These are phyloP conservation scores for Clarireedia hainanense DNA, from an alignment of 2,329 filamentous ascomycete genomes.

Conservation along the genomic window DNA sequence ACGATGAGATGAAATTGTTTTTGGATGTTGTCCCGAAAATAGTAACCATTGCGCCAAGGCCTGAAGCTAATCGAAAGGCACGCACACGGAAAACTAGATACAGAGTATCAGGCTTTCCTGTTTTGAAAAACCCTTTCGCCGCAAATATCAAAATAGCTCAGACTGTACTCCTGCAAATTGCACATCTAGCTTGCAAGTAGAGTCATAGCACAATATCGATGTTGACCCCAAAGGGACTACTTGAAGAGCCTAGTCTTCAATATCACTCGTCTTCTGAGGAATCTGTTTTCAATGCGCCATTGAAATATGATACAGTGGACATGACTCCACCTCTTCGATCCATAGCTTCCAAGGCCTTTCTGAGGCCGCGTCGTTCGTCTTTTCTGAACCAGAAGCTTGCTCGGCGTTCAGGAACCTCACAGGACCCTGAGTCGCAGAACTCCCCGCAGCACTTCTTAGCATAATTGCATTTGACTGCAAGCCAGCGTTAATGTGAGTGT, in stretches of 20 bases:
- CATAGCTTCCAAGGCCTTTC: constrained; percentile 28
- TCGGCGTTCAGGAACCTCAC: constrained; percentile 15
- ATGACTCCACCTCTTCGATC: constrained; percentile 25
- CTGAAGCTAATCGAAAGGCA: no score
- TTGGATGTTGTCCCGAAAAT: no score
- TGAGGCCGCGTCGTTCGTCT: constrained; percentile 25
- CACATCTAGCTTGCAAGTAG: background rate
- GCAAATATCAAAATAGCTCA: background rate
- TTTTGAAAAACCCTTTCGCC: background rate
- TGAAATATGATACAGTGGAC: constrained; percentile 18
- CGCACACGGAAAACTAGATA: no score
- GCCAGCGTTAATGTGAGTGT: constrained; percentile 36
- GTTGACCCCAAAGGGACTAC: background rate
- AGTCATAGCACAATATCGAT: background rate
- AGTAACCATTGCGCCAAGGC: no score
- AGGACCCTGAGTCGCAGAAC: background rate
- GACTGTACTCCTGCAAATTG: background rate
- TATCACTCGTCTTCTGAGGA: background rate
- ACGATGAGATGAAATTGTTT: no score
- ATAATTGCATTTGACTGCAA: constrained; percentile 34
- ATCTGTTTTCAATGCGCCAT: background rate
- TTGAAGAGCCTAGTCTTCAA: background rate
- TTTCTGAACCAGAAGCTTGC: constrained; percentile 19
- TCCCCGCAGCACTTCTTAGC: constrained; percentile 9
- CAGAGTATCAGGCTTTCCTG: no score